Conservation (phyloP, 345 rosid species). For the Trapa bicornis region DNA sequence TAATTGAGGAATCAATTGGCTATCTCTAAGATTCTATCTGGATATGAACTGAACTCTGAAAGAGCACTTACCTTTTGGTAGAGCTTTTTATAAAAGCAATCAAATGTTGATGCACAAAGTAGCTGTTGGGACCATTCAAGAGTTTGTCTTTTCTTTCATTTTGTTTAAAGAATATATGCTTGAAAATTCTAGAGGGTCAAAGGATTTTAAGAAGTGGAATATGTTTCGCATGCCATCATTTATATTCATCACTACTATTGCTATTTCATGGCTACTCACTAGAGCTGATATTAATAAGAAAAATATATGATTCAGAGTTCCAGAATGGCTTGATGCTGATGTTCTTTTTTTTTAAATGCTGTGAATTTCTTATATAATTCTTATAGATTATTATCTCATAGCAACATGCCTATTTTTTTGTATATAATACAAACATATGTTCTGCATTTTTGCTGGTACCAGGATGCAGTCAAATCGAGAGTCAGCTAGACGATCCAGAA, state of each 20-base stretch:
- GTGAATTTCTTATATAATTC: background rate
- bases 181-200: too few relatives aligned
- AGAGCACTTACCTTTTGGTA: background rate
- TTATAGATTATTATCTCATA: background rate
- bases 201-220: background rate
- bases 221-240: background rate
- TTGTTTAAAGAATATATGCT: too few relatives aligned
- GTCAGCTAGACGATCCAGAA: conserved; percentile 95
- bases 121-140: too few relatives aligned
- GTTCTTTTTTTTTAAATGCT: background rate
- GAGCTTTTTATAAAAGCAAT: background rate
- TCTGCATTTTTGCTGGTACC: conserved; percentile 16
- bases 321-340: background rate
- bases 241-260: too few relatives aligned
- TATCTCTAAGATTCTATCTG: background rate
- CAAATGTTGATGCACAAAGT: too few relatives aligned
- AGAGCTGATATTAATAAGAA: background rate
- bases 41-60: background rate
- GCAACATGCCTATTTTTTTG: background rate
- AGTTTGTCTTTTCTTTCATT: too few relatives aligned
- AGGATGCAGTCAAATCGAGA: conserved; percentile 98
- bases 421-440: background rate
- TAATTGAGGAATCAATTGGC: background rate
- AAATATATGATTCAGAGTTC: background rate
- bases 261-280: background rate